Conservation (phyloP, 1,139 yeast species). For the Waltiozyma sp. region DNA sequence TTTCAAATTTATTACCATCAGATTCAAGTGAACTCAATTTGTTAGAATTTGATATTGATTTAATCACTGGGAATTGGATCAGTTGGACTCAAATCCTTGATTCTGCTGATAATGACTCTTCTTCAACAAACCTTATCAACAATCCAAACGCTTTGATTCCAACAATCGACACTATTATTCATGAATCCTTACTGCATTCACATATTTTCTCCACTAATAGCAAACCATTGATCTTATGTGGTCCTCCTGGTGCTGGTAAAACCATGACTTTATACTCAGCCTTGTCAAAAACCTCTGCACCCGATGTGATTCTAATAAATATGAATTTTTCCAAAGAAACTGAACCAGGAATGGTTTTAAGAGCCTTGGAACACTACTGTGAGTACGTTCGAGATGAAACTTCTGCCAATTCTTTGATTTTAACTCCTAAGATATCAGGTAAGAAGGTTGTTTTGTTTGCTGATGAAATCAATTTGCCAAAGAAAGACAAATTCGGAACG, state of each 20-base stretch:
- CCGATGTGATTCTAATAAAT: slow-evolving; percentile 50
- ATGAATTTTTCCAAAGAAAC: slow-evolving; percentile 83
- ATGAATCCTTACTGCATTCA: slow-evolving; percentile 34
- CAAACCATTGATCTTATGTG: slow-evolving; percentile 65
- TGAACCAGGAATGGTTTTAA: slow-evolving; percentile 48
- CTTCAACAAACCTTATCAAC: slow-evolving; percentile 45
- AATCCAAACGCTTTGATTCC: slow-evolving; percentile 63
- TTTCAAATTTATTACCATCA: slow-evolving; percentile 14
- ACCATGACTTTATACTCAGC: slow-evolving; percentile 82
- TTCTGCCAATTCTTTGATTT: slow-evolving; percentile 33
- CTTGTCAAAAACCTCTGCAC: slow-evolving; percentile 35
- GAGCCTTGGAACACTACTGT: slow-evolving; percentile 66
- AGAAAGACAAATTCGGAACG: slow-evolving; percentile 61
- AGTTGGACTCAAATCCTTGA: slow-evolving; percentile 37
- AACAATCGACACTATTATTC: slow-evolving; percentile 66
- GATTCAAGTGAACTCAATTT: slow-evolving; percentile 13
- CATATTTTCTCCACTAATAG: slow-evolving; percentile 44
- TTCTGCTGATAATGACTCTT: slow-evolving; percentile 1
- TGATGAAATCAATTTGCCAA: slow-evolving; percentile 85
- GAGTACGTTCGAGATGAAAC: slow-evolving; percentile 35
- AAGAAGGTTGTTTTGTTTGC: slow-evolving; percentile 80
- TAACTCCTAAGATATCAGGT: slow-evolving; percentile 54
- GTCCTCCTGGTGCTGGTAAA: slow-evolving; percentile 97
- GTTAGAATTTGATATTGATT: slow-evolving; percentile 37
- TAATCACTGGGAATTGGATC: slow-evolving; percentile 54